Percentiles rank a stretch among this genome's conserved stretches.
Evolutionary conservation across 1,139 yeast genomes (phyloP).

Genomic region (Blastobotrys malaysiensis): DNA sequence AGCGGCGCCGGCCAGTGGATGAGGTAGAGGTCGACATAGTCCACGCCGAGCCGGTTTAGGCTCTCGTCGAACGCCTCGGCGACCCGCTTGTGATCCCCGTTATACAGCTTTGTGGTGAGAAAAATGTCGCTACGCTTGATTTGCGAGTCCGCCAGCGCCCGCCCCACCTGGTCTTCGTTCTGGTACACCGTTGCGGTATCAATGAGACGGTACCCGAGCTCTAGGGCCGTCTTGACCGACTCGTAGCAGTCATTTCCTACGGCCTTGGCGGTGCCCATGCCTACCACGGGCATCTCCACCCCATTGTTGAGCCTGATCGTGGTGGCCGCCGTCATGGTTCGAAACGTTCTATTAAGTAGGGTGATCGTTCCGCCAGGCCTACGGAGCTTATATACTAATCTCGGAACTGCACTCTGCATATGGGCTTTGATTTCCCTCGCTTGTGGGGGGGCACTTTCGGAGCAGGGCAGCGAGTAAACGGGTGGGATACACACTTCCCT

Average conservation of each 20-base stretch:
- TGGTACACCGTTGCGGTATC: slow-evolving; percentile 55
- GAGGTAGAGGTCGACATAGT: slow-evolving; percentile 74
- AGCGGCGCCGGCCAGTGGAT: slow-evolving; percentile 71
- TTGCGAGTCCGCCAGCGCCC: slow-evolving; percentile 48
- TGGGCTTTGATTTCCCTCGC: neutral
- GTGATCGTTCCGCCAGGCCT: neutral
- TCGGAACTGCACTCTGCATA: neutral
- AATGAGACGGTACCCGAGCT: slow-evolving; percentile 48
- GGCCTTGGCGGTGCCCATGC: slow-evolving; percentile 52
- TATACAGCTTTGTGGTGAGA: slow-evolving; percentile 48
- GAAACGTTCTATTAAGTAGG: neutral
- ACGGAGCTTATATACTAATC: neutral
- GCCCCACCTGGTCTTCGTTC: slow-evolving; percentile 51
- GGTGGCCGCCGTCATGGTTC: neutral
- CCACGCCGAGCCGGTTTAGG: slow-evolving; percentile 59
- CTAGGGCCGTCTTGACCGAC: slow-evolving; percentile 44
- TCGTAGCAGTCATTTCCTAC: slow-evolving; percentile 38
- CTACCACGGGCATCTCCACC: slow-evolving; percentile 47
- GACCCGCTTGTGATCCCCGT: slow-evolving; percentile 50
- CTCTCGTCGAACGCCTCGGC: slow-evolving; percentile 56
- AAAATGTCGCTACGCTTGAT: slow-evolving; percentile 48
- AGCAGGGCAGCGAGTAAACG: neutral
- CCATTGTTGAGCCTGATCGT: slow-evolving; percentile 29
- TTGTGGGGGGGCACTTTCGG: neutral
- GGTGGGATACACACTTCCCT: neutral